Evolutionary conservation across 129 eudicot genomes (phyloP).

Genomic region (Arctium minus): DNA sequence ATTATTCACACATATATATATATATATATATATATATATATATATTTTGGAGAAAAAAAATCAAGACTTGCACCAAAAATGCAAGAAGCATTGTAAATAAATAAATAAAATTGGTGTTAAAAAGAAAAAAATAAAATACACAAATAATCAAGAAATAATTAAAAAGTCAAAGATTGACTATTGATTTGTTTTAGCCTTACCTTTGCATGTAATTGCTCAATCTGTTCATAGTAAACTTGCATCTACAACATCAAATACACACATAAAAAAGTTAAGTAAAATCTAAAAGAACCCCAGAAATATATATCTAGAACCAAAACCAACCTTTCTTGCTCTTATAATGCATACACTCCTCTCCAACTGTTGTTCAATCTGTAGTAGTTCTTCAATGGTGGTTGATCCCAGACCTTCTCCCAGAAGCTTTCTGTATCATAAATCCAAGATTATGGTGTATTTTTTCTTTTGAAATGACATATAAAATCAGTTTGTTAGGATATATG

Average conservation of each 20-base stretch:
- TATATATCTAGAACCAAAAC: background rate
- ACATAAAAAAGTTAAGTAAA: background rate
- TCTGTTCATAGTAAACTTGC: slow-evolving; percentile 65
- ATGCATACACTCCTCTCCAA: slow-evolving; percentile 57
- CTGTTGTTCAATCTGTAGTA: slow-evolving; percentile 64
- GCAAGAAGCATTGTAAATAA: background rate
- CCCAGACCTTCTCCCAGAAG: slow-evolving; percentile 72
- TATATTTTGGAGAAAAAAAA: background rate
- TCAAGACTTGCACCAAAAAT: background rate
- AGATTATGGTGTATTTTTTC: background rate
- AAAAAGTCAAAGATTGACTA: background rate
- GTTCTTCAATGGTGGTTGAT: slow-evolving; percentile 67
- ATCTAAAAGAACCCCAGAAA: background rate
- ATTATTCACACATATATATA: background rate
- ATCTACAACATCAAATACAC: slow-evolving; percentile 38
- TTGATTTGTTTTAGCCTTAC: slow-evolving; percentile 21
- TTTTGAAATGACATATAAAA: background rate
- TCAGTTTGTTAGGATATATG: background rate
- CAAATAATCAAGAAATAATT: background rate
- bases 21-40: background rate
- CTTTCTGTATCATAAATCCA: slow-evolving; percentile 34
- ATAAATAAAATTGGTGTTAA: background rate
- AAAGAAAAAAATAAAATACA: no score
- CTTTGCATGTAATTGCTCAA: slow-evolving; percentile 59
- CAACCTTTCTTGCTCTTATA: slow-evolving; percentile 78